Evolutionary conservation across 306 rosid genomes (phyloP).

Genomic region (Corylus avellana): DNA sequence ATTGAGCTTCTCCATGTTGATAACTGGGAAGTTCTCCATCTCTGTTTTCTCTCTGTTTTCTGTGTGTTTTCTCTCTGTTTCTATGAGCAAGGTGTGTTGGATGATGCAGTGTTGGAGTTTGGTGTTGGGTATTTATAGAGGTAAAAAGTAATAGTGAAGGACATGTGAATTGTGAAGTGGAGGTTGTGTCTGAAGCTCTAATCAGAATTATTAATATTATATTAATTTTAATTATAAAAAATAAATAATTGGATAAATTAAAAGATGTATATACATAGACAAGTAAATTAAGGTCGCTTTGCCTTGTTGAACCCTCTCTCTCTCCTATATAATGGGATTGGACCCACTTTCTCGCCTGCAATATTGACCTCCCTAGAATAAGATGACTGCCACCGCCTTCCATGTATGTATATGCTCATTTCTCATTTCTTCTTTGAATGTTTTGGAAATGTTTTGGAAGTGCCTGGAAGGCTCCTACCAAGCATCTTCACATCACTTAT

Average conservation of each 20-base stretch:
- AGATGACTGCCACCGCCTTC: neutral
- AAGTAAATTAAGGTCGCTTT: neutral
- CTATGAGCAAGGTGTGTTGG: constrained; percentile 15
- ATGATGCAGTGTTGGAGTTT: constrained; percentile 5
- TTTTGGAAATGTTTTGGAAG: neutral
- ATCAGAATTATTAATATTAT: too few species aligned
- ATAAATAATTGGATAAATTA: too few species aligned
- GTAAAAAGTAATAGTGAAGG: neutral
- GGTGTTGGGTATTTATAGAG: constrained; percentile 46
- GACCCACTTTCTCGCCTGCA: constrained; percentile 27
- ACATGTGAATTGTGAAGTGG: neutral
- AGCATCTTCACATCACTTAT: neutral
- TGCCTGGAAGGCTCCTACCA: constrained; percentile 21
- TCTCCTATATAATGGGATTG: neutral
- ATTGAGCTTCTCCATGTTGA: constrained; percentile 65
- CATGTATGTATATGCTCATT: neutral
- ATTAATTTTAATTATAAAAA: too few species aligned
- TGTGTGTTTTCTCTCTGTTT: neutral
- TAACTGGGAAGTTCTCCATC: constrained; percentile 77
- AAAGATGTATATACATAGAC: too few species aligned
- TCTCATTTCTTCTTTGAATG: neutral
- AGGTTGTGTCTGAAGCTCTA: neutral
- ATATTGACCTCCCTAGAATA: constrained; percentile 23
- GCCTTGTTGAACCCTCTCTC: constrained; percentile 13
- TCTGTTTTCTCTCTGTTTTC: constrained; percentile 21